A percentile compares a stretch with the other conserved stretches of the same genome.
phyloP scores from a whole-genome alignment of 1,284 basidiomycete genomes.

The Puccinia novopanici region DNA sequence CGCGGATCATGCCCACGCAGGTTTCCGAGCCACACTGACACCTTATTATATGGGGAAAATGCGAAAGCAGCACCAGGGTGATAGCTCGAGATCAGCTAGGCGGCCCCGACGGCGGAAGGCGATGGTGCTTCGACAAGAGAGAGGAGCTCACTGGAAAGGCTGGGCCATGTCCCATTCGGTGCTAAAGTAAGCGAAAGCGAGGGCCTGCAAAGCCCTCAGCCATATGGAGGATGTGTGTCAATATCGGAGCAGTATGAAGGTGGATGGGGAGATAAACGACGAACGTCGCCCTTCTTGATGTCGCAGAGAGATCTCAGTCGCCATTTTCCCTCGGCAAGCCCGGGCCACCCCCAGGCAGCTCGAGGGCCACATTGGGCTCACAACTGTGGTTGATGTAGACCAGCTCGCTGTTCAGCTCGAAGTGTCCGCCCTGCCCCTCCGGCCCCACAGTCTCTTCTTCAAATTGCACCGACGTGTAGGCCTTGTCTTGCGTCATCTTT shows the following conservation, averaged over 20 bases:
- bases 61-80: background rate
- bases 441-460: too few relatives aligned
- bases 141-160: slow-evolving; percentile 67
- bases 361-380: slow-evolving; percentile 66
- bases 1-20: slow-evolving; percentile 29
- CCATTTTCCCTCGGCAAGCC: slow-evolving; percentile 62
- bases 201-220: slow-evolving; percentile 38
- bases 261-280: background rate
- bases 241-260: background rate
- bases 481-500: slow-evolving; percentile 12
- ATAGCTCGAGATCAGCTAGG: too few relatives aligned
- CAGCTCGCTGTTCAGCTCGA: slow-evolving; percentile 69
- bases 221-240: too few relatives aligned
- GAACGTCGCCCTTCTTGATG: slow-evolving; percentile 61
- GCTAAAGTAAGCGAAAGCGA: slow-evolving; percentile 69
- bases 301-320: slow-evolving; percentile 61
- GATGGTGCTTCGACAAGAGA: too few relatives aligned
- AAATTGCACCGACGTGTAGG: slow-evolving; percentile 40
- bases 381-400: slow-evolving; percentile 71
- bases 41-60: background rate
- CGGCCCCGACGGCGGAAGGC: too few relatives aligned
- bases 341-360: slow-evolving; percentile 59
- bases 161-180: slow-evolving; percentile 74
- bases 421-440: slow-evolving; percentile 62
- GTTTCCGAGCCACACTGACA: slow-evolving; percentile 27